A percentile compares a stretch with the other conserved stretches of the same genome.
These are phyloP conservation scores for Pyrenophora teres DNA, from an alignment of 2,329 filamentous ascomycete species.

Conservation along the genomic window DNA sequence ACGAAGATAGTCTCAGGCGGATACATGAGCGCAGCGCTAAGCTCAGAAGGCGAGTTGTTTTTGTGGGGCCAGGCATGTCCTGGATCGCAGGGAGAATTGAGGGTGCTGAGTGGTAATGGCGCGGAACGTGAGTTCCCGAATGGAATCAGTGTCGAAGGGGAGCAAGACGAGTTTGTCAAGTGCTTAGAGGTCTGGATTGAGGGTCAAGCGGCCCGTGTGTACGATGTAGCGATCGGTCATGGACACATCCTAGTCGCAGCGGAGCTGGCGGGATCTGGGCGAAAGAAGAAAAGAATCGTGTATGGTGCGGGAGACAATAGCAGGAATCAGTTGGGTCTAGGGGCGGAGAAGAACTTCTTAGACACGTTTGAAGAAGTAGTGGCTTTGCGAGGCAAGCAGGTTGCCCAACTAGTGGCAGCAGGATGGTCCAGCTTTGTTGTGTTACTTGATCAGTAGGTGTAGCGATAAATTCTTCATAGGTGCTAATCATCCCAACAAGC, in stretches of 20 bases:
- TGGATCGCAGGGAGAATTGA: conserved; percentile 22
- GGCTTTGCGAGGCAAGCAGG: conserved; percentile 22
- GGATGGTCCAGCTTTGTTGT: conserved; percentile 37
- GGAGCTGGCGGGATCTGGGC: conserved; percentile 8
- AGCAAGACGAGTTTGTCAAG: conserved; percentile 39
- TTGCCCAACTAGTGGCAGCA: conserved; percentile 26
- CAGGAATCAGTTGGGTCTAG: conserved; percentile 33
- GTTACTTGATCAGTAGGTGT: conserved; percentile 2
- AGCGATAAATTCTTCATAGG: not conserved
- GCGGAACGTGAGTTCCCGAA: not conserved
- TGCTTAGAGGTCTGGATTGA: conserved; percentile 27
- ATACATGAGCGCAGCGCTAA: conserved; percentile 39
- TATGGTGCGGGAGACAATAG: conserved; percentile 35
- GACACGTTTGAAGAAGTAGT: conserved; percentile 28
- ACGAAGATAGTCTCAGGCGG: conserved; percentile 36
- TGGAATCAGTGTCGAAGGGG: conserved; percentile 8
- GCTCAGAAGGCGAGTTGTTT: conserved; percentile 39
- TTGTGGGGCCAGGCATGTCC: conserved; percentile 41
- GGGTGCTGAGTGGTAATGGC: conserved; percentile 14
- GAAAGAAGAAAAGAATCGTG: conserved; percentile 15
- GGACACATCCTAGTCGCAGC: conserved; percentile 39
- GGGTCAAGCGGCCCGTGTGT: conserved; percentile 22
- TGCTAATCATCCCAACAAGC: not conserved
- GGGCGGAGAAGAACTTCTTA: conserved; percentile 12
- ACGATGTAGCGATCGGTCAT: conserved; percentile 34